Conservation (phyloP, 495 filamentous ascomycete genomes). For the Podospora pseudopauciseta region DNA sequence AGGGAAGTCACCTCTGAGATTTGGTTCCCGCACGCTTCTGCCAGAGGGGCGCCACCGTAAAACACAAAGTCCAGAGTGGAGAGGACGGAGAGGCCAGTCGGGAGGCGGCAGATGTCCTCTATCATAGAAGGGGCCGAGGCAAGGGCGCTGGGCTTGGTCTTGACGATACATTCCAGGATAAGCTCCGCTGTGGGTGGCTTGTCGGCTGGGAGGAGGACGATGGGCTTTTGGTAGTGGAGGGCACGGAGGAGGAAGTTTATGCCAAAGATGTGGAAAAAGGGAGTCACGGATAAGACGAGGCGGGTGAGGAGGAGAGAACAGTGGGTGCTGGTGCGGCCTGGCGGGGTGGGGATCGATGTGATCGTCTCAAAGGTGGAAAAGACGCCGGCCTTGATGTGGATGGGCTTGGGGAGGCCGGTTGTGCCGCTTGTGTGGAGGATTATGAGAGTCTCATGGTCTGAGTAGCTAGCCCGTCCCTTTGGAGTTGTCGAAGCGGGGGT, state of each 20-base stretch:
- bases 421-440: neutral
- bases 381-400: slow-evolving; percentile 4
- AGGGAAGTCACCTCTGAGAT: neutral
- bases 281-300: neutral
- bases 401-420: slow-evolving; percentile 4
- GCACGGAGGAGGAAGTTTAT: neutral
- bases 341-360: neutral
- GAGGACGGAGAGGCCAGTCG: neutral
- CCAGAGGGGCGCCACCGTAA: neutral
- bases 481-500: slow-evolving; percentile 16
- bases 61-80: neutral
- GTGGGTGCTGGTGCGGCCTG: neutral
- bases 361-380: neutral
- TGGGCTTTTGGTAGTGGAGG: neutral
- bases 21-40: neutral
- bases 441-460: neutral
- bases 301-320: neutral
- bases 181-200: slow-evolving; percentile 6
- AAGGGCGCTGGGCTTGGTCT: neutral
- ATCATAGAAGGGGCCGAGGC: neutral
- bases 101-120: neutral
- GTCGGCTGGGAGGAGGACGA: neutral
- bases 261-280: slow-evolving; percentile 6
- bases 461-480: neutral
- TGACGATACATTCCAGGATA: neutral